Evolutionary conservation across 768 basidiomycete genomes (phyloP).

Genomic region (Rhodotorula toruloides): DNA sequence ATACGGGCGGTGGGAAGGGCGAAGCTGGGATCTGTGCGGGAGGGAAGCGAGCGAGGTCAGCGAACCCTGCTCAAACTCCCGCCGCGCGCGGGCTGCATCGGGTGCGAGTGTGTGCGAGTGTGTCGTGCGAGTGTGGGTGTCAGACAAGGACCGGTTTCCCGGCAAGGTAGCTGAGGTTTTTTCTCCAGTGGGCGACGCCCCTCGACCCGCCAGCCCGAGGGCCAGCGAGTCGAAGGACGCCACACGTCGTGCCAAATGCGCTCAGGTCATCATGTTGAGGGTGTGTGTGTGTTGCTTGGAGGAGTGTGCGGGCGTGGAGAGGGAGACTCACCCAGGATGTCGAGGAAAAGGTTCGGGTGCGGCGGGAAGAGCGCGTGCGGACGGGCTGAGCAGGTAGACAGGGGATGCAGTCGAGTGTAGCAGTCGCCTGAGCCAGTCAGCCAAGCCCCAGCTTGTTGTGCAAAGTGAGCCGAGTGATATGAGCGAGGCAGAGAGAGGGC

Average conservation of each 20-base stretch:
- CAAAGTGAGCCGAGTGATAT: too few species aligned
- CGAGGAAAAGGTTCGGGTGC: neutral
- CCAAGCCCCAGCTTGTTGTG: too few species aligned
- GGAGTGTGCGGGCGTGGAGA: neutral
- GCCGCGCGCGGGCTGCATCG: neutral
- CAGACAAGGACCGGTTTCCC: constrained; percentile 9
- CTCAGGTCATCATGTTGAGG: constrained; percentile 11
- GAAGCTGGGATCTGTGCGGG: too few species aligned
- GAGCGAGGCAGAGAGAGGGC: too few species aligned
- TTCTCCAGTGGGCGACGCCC: constrained; percentile 5
- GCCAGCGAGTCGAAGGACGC: neutral
- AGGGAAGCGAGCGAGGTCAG: too few species aligned
- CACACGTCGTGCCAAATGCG: constrained; percentile 9
- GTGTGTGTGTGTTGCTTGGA: neutral
- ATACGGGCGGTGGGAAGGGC: too few species aligned
- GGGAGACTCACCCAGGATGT: neutral
- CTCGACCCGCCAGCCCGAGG: neutral
- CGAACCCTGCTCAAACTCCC: too few species aligned
- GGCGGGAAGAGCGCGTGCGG: neutral
- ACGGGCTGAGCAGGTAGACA: neutral
- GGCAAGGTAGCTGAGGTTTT: constrained; percentile 18
- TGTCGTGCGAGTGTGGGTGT: too few species aligned
- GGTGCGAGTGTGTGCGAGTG: too few species aligned
- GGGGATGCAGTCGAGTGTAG: neutral
- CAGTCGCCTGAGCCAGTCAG: too few species aligned